These are phyloP conservation scores for Terfezia claveryi DNA, from an alignment of 495 filamentous ascomycete genomes.

Conservation along the genomic window DNA sequence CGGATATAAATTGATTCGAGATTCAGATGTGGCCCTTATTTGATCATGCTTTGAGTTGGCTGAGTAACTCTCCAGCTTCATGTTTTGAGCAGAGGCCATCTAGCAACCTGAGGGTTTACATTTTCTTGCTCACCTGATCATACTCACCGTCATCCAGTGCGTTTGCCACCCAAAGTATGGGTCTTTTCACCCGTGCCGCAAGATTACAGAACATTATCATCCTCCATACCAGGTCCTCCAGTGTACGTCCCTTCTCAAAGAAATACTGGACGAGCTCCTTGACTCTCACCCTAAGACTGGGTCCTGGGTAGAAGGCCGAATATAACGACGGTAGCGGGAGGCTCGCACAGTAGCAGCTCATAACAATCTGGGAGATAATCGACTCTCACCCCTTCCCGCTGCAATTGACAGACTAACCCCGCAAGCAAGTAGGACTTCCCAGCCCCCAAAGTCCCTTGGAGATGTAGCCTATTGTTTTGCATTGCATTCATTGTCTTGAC, in stretches of 20 bases:
- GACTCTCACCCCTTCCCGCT: neutral
- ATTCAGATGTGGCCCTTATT: neutral
- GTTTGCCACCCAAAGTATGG: neutral
- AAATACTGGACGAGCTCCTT: no score
- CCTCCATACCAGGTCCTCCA: neutral
- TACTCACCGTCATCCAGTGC: neutral
- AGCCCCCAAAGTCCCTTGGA: neutral
- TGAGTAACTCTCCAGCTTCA: neutral
- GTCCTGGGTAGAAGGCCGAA: neutral
- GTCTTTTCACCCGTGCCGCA: neutral
- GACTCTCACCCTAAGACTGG: neutral
- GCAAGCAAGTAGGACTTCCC: conserved; percentile 1
- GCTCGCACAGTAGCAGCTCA: neutral
- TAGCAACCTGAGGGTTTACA: neutral
- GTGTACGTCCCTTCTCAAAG: no score
- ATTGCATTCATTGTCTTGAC: neutral
- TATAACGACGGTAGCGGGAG: neutral
- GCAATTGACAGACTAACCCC: neutral
- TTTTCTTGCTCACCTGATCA: neutral
- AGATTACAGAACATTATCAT: neutral
- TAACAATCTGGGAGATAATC: conserved; percentile 1
- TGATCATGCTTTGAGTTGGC: neutral
- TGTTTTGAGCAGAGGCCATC: neutral
- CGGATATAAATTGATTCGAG: neutral
- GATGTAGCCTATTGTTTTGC: neutral